Evolutionary conservation across 2,329 filamentous ascomycete species (phyloP).

Genomic region (Arthrobotrys sinensis): DNA sequence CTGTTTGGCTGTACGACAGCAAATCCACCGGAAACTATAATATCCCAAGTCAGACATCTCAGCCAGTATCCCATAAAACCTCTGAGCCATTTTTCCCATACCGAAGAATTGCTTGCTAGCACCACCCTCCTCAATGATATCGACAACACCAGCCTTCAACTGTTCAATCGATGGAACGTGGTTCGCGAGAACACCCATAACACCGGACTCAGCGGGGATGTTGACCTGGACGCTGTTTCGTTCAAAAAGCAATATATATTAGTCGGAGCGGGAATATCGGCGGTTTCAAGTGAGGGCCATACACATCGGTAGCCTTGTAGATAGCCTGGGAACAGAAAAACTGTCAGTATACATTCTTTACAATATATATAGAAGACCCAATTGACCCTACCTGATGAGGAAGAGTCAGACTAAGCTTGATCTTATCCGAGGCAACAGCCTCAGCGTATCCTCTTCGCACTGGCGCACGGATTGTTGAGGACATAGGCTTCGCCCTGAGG

Average conservation of each 20-base stretch:
- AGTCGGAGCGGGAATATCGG: conserved; percentile 30
- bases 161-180: conserved; percentile 99
- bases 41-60: conserved; percentile 4
- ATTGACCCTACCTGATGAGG: conserved; percentile 90
- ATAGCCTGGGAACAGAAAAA: conserved; percentile 72
- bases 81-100: conserved; percentile 72
- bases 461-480: conserved; percentile 78
- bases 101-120: conserved; percentile 96
- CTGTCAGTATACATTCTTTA: conserved; percentile 9
- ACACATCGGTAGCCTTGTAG: conserved; percentile 81
- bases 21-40: conserved; percentile 91
- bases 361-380: not conserved
- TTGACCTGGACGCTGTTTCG: conserved; percentile 87
- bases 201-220: conserved; percentile 96
- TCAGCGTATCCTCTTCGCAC: conserved; percentile 94
- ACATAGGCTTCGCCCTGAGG: conserved; percentile 84
- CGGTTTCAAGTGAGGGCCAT: conserved; percentile 67
- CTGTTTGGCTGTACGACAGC: conserved; percentile 97
- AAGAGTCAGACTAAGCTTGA: conserved; percentile 97
- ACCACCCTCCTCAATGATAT: conserved; percentile 91
- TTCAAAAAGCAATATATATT: conserved; percentile 64
- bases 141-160: conserved; percentile 94
- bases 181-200: conserved; percentile 99
- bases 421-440: conserved; percentile 84
- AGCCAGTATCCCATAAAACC: conserved; percentile 26